Conservation (phyloP, 2,329 filamentous ascomycete genomes). For the Aphanocladium album region DNA sequence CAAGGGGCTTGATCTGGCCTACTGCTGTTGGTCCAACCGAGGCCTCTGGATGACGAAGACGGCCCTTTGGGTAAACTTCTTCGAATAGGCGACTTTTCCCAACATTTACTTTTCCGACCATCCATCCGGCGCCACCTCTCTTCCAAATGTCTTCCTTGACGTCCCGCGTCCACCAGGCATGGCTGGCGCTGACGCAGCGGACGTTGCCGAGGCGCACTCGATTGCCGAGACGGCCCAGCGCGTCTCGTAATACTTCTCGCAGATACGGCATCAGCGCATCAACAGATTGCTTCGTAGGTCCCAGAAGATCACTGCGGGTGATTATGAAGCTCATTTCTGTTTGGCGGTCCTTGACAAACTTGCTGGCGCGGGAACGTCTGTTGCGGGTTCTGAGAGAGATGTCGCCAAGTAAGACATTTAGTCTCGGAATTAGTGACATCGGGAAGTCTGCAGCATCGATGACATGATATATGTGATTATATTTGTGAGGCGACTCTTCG, state of each 20-base stretch:
- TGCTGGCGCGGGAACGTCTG: conserved; percentile 63
- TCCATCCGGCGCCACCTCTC: conserved; percentile 83
- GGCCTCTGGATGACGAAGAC: not conserved
- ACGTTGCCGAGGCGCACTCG: conserved; percentile 84
- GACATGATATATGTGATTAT: conserved; percentile 93
- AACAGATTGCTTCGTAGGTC: conserved; percentile 76
- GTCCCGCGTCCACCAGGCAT: conserved; percentile 84
- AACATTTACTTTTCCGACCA: conserved; percentile 97
- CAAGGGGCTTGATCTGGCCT: not conserved
- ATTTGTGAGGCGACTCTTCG: conserved; percentile 78
- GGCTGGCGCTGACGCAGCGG: conserved; percentile 76
- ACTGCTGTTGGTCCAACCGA: not conserved
- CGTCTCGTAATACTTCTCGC: conserved; percentile 67
- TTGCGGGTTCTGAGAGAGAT: conserved; percentile 75
- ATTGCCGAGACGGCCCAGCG: conserved; percentile 62
- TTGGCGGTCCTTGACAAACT: conserved; percentile 62
- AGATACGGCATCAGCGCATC: conserved; percentile 84
- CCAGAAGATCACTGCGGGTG: conserved; percentile 80
- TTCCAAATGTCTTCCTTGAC: conserved; percentile 82
- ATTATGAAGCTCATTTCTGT: conserved; percentile 87
- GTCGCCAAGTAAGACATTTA: conserved; percentile 65
- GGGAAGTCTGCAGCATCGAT: conserved; percentile 96
- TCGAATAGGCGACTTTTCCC: conserved; percentile 93
- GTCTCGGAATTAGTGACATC: conserved; percentile 78
- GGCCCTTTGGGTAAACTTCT: conserved; percentile 74